Percentiles rank a stretch among this genome's conserved stretches.
Conservation (phyloP, 2,329 filamentous ascomycete species). For the Elsinoe australis region DNA sequence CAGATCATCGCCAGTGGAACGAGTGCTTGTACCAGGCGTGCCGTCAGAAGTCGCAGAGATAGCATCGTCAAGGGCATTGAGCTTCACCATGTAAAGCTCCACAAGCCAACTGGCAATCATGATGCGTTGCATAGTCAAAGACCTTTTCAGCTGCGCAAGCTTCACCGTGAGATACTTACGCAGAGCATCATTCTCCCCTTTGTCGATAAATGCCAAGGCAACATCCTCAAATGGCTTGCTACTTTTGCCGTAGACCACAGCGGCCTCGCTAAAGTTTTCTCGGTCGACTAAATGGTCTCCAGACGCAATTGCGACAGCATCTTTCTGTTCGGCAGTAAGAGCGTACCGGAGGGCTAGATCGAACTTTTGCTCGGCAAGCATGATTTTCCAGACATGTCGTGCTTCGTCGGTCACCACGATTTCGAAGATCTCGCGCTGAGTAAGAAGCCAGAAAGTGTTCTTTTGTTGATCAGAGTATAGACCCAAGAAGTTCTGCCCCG, state of each 20-base stretch:
- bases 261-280: conserved; percentile 77
- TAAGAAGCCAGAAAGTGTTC: conserved; percentile 97
- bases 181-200: conserved; percentile 80
- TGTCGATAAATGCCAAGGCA: conserved; percentile 81
- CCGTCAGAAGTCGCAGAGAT: conserved; percentile 83
- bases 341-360: conserved; percentile 82
- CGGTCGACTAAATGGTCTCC: conserved; percentile 80
- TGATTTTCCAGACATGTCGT: conserved; percentile 88
- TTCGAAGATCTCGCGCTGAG: conserved; percentile 83
- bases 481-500: conserved; percentile 70
- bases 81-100: conserved; percentile 93
- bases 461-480: conserved; percentile 86
- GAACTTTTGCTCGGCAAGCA: conserved; percentile 79
- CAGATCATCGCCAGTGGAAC: conserved; percentile 64
- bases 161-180: conserved; percentile 85
- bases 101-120: conserved; percentile 95
- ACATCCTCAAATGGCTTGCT: conserved; percentile 97
- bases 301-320: conserved; percentile 83
- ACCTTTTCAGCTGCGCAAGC: conserved; percentile 71
- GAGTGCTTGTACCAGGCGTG: conserved; percentile 53
- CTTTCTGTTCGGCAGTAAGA: conserved; percentile 69
- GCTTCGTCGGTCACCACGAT: conserved; percentile 86
- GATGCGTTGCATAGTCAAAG: conserved; percentile 79
- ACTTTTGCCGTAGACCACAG: conserved; percentile 84
- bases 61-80: conserved; percentile 89